A percentile compares a stretch with the other conserved stretches of the same genome.
Evolutionary conservation across 768 basidiomycete species (phyloP).

Genomic region (Suillus clintonianus): DNA sequence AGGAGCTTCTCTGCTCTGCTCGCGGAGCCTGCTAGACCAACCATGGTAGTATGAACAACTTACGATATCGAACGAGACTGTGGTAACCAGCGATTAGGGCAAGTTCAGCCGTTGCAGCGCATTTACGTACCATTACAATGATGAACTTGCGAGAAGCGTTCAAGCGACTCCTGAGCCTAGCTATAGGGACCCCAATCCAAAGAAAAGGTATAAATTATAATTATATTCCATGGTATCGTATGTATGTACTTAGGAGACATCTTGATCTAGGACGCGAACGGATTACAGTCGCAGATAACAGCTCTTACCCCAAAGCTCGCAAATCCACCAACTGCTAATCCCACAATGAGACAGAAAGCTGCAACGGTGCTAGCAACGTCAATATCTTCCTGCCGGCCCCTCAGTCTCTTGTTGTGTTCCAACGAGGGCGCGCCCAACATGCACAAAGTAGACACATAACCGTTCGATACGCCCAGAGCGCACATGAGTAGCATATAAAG

Average conservation of each 20-base stretch:
- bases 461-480: conserved; percentile 76
- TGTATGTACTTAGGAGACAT: background rate
- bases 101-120: background rate
- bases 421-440: conserved; percentile 85
- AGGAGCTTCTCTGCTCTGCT: background rate
- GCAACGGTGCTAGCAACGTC: conserved; percentile 84
- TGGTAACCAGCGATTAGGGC: too few species aligned
- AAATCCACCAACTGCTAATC: conserved; percentile 74
- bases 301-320: conserved; percentile 79
- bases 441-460: conserved; percentile 74
- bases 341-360: conserved; percentile 76
- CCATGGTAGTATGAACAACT: background rate
- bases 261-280: conserved; percentile 41
- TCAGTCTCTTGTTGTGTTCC: conserved; percentile 73
- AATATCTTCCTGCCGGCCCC: conserved; percentile 72
- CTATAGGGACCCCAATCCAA: background rate
- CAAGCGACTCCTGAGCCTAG: too few species aligned
- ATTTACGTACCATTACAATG: background rate
- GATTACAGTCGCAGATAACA: conserved; percentile 71
- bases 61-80: background rate
- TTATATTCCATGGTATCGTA: background rate
- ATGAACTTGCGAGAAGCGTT: too few species aligned
- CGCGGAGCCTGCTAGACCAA: background rate
- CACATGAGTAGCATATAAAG: conserved; percentile 75
- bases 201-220: background rate